Base-by-base conservation (phyloP, 768 basidiomycete species). In the Erythrobasidium yunnanense region DNA sequence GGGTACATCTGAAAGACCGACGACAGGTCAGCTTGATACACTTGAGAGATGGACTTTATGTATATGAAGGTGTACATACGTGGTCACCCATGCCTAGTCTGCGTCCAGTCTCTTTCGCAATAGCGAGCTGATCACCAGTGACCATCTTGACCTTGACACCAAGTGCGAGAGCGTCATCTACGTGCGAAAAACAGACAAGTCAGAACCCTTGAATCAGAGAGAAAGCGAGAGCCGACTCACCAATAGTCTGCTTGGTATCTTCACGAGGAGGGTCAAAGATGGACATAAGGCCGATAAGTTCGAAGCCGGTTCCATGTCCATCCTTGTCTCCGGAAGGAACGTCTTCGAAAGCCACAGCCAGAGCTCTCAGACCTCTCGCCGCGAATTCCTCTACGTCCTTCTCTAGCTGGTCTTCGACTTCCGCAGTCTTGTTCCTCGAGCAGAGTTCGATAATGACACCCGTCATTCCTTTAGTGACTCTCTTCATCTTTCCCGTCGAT, bases 121-220 rank as follows among this genome's bases (percentile, higher is more conserved):
- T 97, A 70, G 93, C 93, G 75, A 97, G 89, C 81, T 97, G 93
- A 77, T 97, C 93, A 81, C 93, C 93, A n/a, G 93, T 97, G 68
- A 96, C 93, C 93, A 97, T 97, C 86, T 97, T 97, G 77, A 97
- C 92, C 76, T 86, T 87, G 73, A 97, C 91, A 77, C 93, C 93
- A 75, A 96, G 89, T 65, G 86, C 85, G 66, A 90, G 81, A 57
- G 93, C 92, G 77, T 97, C 91, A 74, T 96, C 92, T 45, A 45
- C 42, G 22, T 45, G 15, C 15, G 42, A 20, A 15, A 45, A 20
- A 45, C 15, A 45, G 42, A 20, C 15, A 45, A n/a, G n/a, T n/a
- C n/a, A n/a, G n/a, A n/a, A n/a, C n/a, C 15, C 42, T 15, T 45
- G 15, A 45, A 45, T 45, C 22, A 45, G 42, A 20, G 42, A 20